Conservation (phyloP, 2,329 filamentous ascomycete species). For the Fusarium austroafricanum region DNA sequence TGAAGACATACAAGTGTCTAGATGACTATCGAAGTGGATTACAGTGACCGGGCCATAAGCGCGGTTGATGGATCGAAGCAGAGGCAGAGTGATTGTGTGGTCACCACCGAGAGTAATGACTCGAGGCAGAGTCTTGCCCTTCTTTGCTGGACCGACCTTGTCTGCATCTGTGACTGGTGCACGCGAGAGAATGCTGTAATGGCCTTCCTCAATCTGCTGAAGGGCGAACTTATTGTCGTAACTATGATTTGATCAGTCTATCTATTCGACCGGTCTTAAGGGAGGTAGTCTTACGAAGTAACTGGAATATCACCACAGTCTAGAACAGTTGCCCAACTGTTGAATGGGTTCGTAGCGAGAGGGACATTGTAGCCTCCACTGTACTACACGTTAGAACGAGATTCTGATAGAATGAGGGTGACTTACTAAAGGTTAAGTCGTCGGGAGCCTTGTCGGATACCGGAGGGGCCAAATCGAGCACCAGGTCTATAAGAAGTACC, state of each 20-base stretch:
- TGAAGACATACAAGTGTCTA: slow-evolving; percentile 70
- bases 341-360: slow-evolving; percentile 81
- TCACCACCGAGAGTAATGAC: slow-evolving; percentile 81
- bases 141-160: slow-evolving; percentile 74
- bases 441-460: slow-evolving; percentile 87
- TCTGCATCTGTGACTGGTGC: slow-evolving; percentile 75
- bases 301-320: slow-evolving; percentile 89
- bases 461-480: slow-evolving; percentile 84
- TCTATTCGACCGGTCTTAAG: neutral
- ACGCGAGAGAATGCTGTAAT: slow-evolving; percentile 79
- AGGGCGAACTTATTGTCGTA: slow-evolving; percentile 87
- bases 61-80: slow-evolving; percentile 69
- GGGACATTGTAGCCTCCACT: slow-evolving; percentile 91
- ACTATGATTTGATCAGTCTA: slow-evolving; percentile 53
- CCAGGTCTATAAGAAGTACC: slow-evolving; percentile 87
- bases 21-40: slow-evolving; percentile 72
- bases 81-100: slow-evolving; percentile 71
- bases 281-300: slow-evolving; percentile 70
- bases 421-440: slow-evolving; percentile 88
- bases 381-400: slow-evolving; percentile 13
- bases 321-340: slow-evolving; percentile 80
- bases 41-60: slow-evolving; percentile 71
- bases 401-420: neutral
- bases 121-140: slow-evolving; percentile 80
- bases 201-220: slow-evolving; percentile 86